These are phyloP conservation scores for Penicillium sclerotiorum DNA, from an alignment of 2,329 filamentous ascomycete genomes.

Conservation along the genomic window DNA sequence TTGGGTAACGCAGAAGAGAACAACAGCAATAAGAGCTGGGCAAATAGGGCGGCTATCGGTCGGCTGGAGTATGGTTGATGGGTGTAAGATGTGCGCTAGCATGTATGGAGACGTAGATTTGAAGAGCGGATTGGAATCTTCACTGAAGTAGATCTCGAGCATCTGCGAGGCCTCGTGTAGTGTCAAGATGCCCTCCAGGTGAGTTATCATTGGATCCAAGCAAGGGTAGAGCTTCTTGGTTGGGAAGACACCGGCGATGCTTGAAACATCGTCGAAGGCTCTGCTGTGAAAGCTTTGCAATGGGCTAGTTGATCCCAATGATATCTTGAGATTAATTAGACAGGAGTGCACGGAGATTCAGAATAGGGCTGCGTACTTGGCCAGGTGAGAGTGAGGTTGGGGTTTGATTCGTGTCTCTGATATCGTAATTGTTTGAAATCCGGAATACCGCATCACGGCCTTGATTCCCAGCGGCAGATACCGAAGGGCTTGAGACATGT, in stretches of 20 bases:
- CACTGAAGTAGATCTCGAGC: conserved; percentile 53
- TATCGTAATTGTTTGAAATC: too few relatives aligned
- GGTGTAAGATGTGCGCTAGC: conserved; percentile 51
- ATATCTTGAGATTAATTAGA: not conserved
- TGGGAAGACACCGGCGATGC: not conserved
- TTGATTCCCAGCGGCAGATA: not conserved
- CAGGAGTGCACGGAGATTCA: too few relatives aligned
- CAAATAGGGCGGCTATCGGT: conserved; percentile 46
- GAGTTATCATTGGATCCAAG: conserved; percentile 46
- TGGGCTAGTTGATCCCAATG: not conserved
- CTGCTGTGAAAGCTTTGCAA: not conserved
- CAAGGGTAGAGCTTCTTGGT: conserved; percentile 38
- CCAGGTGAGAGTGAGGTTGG: not conserved
- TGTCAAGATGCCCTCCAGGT: conserved; percentile 43
- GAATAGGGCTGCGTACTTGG: not conserved
- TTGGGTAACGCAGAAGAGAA: conserved; percentile 54
- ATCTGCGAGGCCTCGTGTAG: conserved; percentile 49
- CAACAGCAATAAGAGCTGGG: conserved; percentile 50
- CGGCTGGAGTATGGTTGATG: conserved; percentile 47
- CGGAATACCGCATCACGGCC: not conserved
- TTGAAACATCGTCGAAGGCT: not conserved
- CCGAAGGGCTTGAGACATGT: not conserved
- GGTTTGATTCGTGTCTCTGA: not conserved
- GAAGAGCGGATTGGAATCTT: conserved; percentile 49
- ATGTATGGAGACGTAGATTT: conserved; percentile 53